Percentiles rank a stretch among this genome's conserved stretches.
These are phyloP conservation scores for Oxytropis ochrocephala DNA, from an alignment of 306 rosid species.

Conservation along the genomic window DNA sequence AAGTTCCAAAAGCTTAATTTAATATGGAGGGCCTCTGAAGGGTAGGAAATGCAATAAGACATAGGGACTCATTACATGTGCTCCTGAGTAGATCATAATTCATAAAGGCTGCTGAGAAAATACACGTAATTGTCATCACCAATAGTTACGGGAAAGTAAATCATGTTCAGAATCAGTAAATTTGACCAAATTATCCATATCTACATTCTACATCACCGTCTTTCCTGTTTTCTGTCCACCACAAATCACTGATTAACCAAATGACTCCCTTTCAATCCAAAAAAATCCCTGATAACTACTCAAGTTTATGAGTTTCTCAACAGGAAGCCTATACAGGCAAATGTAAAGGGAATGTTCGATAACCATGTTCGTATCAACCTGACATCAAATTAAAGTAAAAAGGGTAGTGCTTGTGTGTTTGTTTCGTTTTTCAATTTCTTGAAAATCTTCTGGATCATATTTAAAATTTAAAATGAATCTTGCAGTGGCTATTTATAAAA, in stretches of 20 bases:
- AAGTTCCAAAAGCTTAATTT: background rate
- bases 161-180: background rate
- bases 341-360: background rate
- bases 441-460: background rate
- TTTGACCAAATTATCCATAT: background rate
- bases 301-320: background rate
- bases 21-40: background rate
- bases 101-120: background rate
- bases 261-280: background rate
- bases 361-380: background rate
- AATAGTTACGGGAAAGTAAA: background rate
- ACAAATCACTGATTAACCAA: background rate
- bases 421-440: background rate
- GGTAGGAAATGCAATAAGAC: background rate
- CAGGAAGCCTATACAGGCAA: background rate
- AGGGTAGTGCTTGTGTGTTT: background rate
- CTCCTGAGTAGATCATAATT: background rate
- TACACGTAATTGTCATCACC: background rate
- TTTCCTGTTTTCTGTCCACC: background rate
- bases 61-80: background rate
- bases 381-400: background rate
- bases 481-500: background rate
- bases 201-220: background rate
- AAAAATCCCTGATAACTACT: background rate
- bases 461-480: conserved; percentile 1